phyloP scores from a whole-genome alignment of 83 land plant genomes.

The Picea engelmannii region DNA sequence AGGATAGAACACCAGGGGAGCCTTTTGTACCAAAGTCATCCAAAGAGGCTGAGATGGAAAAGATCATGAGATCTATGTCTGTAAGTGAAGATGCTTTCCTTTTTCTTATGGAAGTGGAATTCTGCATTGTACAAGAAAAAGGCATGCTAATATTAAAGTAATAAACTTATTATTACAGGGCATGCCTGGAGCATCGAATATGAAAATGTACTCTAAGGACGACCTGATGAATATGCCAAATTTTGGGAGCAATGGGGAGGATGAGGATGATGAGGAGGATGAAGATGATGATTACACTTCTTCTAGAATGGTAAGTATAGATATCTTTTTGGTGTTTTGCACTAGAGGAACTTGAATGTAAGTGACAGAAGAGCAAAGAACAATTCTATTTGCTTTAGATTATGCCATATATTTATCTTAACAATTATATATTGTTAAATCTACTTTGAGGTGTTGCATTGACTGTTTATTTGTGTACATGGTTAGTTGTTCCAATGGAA shows the following conservation, averaged over 20 bases:
- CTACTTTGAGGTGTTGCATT: not conserved
- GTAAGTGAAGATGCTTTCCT: constrained; percentile 39
- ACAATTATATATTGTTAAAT: not conserved
- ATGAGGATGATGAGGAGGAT: constrained; percentile 82
- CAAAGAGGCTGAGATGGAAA: constrained; percentile 97
- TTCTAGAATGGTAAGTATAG: constrained; percentile 3
- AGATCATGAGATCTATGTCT: constrained; percentile 84
- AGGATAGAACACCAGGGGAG: constrained; percentile 90
- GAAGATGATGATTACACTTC: constrained; percentile 41
- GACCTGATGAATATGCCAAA: constrained; percentile 75
- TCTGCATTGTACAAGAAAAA: not conserved
- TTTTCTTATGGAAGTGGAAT: not conserved
- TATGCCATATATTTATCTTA: not conserved
- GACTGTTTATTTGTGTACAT: not conserved
- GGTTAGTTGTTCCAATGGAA: not conserved
- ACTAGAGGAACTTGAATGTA: not conserved
- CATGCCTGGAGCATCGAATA: constrained; percentile 95
- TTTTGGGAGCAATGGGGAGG: constrained; percentile 62
- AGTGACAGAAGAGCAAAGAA: not conserved
- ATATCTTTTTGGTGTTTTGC: not conserved
- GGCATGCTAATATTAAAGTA: not conserved
- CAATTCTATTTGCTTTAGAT: not conserved
- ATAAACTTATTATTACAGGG: constrained; percentile 50
- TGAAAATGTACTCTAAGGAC: constrained; percentile 96
- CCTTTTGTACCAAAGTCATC: constrained; percentile 76